Conservation (phyloP, 805 yeast species). For the Starmerella ratchasimensis region DNA sequence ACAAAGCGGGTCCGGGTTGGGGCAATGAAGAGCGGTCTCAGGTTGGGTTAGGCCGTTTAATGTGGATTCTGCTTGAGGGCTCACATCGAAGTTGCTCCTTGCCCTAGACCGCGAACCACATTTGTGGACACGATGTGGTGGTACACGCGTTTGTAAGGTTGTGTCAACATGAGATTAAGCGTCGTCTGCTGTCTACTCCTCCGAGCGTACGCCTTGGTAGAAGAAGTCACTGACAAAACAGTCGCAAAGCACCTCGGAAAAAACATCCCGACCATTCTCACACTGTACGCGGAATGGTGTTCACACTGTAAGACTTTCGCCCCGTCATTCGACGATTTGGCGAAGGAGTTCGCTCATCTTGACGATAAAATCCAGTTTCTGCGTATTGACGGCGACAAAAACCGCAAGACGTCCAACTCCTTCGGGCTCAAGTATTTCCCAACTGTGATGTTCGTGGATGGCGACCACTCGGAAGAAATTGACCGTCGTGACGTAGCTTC, state of each 20-base stretch:
- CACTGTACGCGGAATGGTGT: conserved; percentile 76
- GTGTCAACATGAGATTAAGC: not conserved
- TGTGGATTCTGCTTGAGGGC: too few relatives aligned
- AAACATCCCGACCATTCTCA: conserved; percentile 54
- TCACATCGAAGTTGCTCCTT: too few relatives aligned
- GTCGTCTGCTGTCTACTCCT: conserved; percentile 82
- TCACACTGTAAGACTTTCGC: conserved; percentile 86
- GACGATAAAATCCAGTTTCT: conserved; percentile 34
- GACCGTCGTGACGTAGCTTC: conserved; percentile 41
- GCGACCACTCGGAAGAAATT: conserved; percentile 37
- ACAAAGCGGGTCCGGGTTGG: too few relatives aligned
- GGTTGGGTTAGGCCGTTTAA: too few relatives aligned
- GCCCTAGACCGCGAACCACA: too few relatives aligned
- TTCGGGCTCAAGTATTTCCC: conserved; percentile 55
- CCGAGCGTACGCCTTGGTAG: conserved; percentile 43
- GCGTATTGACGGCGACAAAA: conserved; percentile 48
- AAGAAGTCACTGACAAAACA: conserved; percentile 34
- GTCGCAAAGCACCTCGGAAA: conserved; percentile 47
- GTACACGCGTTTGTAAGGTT: not conserved
- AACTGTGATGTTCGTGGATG: conserved; percentile 42
- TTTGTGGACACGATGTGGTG: too few relatives aligned
- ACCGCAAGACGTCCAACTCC: conserved; percentile 37
- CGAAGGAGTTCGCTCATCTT: conserved; percentile 43
- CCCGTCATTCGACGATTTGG: conserved; percentile 72
- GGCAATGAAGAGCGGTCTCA: too few relatives aligned